These are phyloP conservation scores for Auxenochlorella pyrenoidosa DNA, from an alignment of 139 green algal species.

Conservation along the genomic window DNA sequence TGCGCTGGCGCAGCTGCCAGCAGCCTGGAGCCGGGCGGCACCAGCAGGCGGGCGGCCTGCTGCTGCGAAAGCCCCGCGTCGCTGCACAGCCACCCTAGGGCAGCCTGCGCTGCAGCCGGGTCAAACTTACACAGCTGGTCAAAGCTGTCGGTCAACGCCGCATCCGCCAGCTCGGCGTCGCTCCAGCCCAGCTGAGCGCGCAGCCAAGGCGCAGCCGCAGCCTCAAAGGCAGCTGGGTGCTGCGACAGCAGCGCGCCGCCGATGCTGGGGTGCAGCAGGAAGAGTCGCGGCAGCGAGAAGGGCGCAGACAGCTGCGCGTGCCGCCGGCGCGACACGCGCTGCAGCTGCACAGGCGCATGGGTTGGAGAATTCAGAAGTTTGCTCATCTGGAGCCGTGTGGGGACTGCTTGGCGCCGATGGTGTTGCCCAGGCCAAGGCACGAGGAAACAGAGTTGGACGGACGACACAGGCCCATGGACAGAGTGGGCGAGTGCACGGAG, in stretches of 20 bases:
- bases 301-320: background rate
- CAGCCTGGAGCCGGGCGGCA: background rate
- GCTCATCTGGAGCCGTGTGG: background rate
- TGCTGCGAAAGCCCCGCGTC: background rate
- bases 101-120: background rate
- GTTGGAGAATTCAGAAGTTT: background rate
- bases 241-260: constrained; percentile 10
- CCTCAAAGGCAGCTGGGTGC: background rate
- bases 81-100: constrained; percentile 1
- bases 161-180: constrained; percentile 11
- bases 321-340: background rate
- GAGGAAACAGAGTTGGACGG: too few species aligned
- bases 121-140: background rate
- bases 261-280: background rate
- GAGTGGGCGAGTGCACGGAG: too few species aligned
- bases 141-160: background rate
- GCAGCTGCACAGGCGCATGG: background rate
- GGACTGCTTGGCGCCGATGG: too few species aligned
- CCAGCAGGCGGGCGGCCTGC: background rate
- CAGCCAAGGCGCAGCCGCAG: constrained; percentile 20
- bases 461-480: too few species aligned
- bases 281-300: background rate
- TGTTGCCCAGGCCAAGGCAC: too few species aligned
- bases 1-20: background rate
- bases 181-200: constrained; percentile 9